Percentiles rank a stretch among this genome's conserved stretches.
These are phyloP conservation scores for Trichoderma asperellum DNA, from an alignment of 2,329 filamentous ascomycete species.

Conservation along the genomic window DNA sequence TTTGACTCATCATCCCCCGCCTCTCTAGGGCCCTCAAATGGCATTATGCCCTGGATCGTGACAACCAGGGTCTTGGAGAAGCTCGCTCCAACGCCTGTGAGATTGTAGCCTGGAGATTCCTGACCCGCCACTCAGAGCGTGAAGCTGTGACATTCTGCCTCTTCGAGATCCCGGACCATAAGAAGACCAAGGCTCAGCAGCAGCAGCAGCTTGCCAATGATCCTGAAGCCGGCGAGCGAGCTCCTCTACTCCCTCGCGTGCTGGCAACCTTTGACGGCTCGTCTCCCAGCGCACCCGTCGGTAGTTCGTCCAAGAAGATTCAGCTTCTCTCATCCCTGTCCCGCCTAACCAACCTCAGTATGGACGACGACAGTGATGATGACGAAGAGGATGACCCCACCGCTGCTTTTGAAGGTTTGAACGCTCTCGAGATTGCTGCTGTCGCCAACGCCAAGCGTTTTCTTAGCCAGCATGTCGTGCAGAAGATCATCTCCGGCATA, in stretches of 20 bases:
- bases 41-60: conserved; percentile 68
- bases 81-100: conserved; percentile 75
- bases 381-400: conserved; percentile 64
- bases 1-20: conserved; percentile 24
- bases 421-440: conserved; percentile 84
- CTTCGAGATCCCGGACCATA: conserved; percentile 65
- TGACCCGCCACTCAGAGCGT: conserved; percentile 70
- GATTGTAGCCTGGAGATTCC: conserved; percentile 79
- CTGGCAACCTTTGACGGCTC: conserved; percentile 35
- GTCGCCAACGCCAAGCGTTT: conserved; percentile 84
- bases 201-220: conserved; percentile 32
- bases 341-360: conserved; percentile 50
- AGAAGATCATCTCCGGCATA: conserved; percentile 81
- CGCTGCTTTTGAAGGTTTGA: conserved; percentile 75
- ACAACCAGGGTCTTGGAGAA: conserved; percentile 68
- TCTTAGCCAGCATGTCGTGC: conserved; percentile 76
- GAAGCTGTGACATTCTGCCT: conserved; percentile 77
- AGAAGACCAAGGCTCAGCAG: conserved; percentile 31
- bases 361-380: conserved; percentile 48
- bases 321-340: conserved; percentile 60
- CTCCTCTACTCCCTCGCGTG: conserved; percentile 50
- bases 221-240: conserved; percentile 53
- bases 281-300: conserved; percentile 37
- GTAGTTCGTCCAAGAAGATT: conserved; percentile 51
- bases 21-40: conserved; percentile 70